Percentiles rank a stretch among this genome's conserved stretches.
Conservation (phyloP, 495 filamentous ascomycete genomes). For the Neurospora sp. region DNA sequence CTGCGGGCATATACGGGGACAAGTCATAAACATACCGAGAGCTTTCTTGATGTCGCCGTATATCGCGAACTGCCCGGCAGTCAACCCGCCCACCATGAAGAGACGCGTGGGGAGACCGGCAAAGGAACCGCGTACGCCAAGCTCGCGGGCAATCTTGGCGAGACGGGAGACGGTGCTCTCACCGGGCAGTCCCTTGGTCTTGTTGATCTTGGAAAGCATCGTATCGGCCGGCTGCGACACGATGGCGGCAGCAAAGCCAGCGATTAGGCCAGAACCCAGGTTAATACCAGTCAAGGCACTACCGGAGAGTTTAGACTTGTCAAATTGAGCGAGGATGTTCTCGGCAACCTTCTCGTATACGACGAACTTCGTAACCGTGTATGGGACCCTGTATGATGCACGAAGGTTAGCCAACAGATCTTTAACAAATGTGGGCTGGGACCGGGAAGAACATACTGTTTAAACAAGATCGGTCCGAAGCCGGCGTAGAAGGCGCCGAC, state of each 20-base stretch:
- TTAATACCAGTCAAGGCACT: conserved; percentile 63
- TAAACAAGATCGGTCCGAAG: conserved; percentile 65
- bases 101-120: conserved; percentile 68
- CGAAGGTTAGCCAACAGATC: not conserved
- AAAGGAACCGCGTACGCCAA: conserved; percentile 65
- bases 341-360: conserved; percentile 79
- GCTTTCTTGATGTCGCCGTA: conserved; percentile 58
- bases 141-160: conserved; percentile 70
- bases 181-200: conserved; percentile 68
- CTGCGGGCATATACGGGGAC: not conserved
- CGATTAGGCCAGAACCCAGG: conserved; percentile 71
- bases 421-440: not conserved
- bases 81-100: conserved; percentile 63
- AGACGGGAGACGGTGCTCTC: conserved; percentile 66
- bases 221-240: conserved; percentile 84
- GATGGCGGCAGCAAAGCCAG: conserved; percentile 77
- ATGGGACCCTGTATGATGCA: conserved; percentile 45
- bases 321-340: conserved; percentile 48
- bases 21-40: not conserved
- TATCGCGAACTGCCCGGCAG: conserved; percentile 76
- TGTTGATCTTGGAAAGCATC: conserved; percentile 89
- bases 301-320: conserved; percentile 50
- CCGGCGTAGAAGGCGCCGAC: conserved; percentile 64
- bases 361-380: conserved; percentile 88
- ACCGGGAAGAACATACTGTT: conserved; percentile 37